These are phyloP conservation scores for Aciculosporium take DNA, from an alignment of 2,329 filamentous ascomycete genomes.

Conservation along the genomic window DNA sequence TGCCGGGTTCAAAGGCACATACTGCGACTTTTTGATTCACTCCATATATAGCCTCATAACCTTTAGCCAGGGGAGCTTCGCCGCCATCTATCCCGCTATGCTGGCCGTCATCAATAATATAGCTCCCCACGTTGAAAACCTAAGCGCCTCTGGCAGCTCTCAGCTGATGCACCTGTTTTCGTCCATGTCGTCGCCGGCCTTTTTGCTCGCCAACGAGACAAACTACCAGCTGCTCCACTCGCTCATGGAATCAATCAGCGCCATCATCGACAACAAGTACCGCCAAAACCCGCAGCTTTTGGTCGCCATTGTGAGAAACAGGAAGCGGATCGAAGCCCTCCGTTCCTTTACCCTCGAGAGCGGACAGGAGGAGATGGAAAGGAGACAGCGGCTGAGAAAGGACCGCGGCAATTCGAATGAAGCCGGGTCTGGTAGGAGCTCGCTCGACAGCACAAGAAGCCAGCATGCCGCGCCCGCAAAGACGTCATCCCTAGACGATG, in stretches of 20 bases:
- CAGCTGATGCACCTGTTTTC: constrained; percentile 79
- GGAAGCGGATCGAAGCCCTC: constrained; percentile 71
- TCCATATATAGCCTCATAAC: constrained; percentile 89
- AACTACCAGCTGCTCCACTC: constrained; percentile 74
- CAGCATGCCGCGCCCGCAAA: constrained; percentile 26
- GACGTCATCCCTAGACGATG: constrained; percentile 17
- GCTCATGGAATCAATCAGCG: constrained; percentile 76
- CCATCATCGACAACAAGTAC: constrained; percentile 81
- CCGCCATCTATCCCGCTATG: constrained; percentile 82
- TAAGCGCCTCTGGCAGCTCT: constrained; percentile 60
- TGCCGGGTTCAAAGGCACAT: constrained; percentile 71
- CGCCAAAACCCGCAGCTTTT: constrained; percentile 67
- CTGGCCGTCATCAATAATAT: constrained; percentile 90
- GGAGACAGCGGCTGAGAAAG: constrained; percentile 57
- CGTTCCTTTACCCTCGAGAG: constrained; percentile 83
- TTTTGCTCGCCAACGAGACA: constrained; percentile 79
- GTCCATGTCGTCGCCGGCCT: constrained; percentile 87
- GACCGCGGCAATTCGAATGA: constrained; percentile 36
- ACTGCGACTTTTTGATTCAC: constrained; percentile 89
- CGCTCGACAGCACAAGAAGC: constrained; percentile 53
- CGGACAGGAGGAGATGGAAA: constrained; percentile 80
- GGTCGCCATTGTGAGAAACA: constrained; percentile 63
- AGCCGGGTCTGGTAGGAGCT: constrained; percentile 39
- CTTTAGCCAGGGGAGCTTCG: constrained; percentile 75
- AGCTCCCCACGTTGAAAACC: constrained; percentile 64